Conservation (phyloP, 192 early-diverging fungal species). For the Thamnidium elegans region DNA sequence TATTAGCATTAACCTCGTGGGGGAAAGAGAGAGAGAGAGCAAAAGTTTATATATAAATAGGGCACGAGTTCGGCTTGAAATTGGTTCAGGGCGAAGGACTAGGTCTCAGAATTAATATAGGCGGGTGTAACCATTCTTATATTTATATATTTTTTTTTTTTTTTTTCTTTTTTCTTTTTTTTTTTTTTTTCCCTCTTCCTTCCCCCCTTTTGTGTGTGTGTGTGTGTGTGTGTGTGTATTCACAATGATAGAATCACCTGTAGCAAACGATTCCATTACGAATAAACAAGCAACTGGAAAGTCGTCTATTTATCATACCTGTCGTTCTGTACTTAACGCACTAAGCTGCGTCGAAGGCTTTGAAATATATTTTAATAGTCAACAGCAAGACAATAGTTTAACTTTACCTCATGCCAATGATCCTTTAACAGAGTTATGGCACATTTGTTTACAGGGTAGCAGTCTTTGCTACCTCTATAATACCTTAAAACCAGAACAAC, state of each 20-base stretch:
- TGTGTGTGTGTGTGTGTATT: not conserved
- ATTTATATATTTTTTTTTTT: slow-evolving; percentile 8
- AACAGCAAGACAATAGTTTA: slow-evolving; percentile 31
- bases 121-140: slow-evolving; percentile 25
- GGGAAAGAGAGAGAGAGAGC: too few species aligned
- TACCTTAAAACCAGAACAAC: slow-evolving; percentile 58
- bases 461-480: slow-evolving; percentile 74
- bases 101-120: slow-evolving; percentile 2
- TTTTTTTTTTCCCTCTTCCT: not conserved
- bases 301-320: slow-evolving; percentile 71
- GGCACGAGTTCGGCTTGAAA: too few species aligned
- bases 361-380: slow-evolving; percentile 47
- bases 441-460: slow-evolving; percentile 69
- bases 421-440: slow-evolving; percentile 73
- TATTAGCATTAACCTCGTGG: too few species aligned
- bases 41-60: too few species aligned
- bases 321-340: slow-evolving; percentile 63
- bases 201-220: not conserved
- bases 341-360: slow-evolving; percentile 68
- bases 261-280: slow-evolving; percentile 35
- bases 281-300: slow-evolving; percentile 52
- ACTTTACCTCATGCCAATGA: slow-evolving; percentile 34
- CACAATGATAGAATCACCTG: slow-evolving; percentile 36
- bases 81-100: too few species aligned
- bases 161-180: slow-evolving; percentile 11